These are phyloP conservation scores for Aspergillus quadrilineatus DNA, from an alignment of 2,329 filamentous ascomycete species.

Conservation along the genomic window DNA sequence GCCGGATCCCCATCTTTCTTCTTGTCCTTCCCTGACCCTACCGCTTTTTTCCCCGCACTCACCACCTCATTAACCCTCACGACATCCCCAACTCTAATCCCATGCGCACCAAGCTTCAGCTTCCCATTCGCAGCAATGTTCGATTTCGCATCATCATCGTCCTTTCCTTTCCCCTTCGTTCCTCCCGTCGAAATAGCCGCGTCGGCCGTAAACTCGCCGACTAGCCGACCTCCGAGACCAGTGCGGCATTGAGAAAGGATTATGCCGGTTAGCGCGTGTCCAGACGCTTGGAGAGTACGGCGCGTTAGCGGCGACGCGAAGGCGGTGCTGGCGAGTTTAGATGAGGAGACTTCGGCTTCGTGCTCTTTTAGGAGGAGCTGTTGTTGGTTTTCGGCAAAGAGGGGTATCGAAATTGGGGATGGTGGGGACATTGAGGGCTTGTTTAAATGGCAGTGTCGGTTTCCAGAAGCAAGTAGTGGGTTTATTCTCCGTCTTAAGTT, in stretches of 20 bases:
- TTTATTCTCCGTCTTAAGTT: neutral
- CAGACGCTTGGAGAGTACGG: slow-evolving; percentile 44
- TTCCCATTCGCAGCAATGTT: slow-evolving; percentile 24
- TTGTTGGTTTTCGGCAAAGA: slow-evolving; percentile 45
- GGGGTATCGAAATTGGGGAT: slow-evolving; percentile 36
- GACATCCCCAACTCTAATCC: slow-evolving; percentile 50
- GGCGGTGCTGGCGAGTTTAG: slow-evolving; percentile 41
- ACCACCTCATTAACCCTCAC: slow-evolving; percentile 45
- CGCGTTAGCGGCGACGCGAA: slow-evolving; percentile 44
- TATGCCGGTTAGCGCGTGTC: slow-evolving; percentile 52
- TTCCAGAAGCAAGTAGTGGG: neutral
- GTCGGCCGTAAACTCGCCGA: slow-evolving; percentile 75
- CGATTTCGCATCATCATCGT: neutral
- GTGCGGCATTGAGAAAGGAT: slow-evolving; percentile 74
- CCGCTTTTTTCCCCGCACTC: slow-evolving; percentile 21
- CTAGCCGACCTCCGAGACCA: slow-evolving; percentile 84
- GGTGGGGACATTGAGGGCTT: slow-evolving; percentile 6
- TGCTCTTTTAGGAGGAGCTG: slow-evolving; percentile 45
- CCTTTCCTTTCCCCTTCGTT: slow-evolving; percentile 14
- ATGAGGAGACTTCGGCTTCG: slow-evolving; percentile 46
- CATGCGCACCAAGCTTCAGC: slow-evolving; percentile 45
- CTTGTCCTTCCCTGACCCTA: slow-evolving; percentile 24
- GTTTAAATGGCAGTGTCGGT: neutral
- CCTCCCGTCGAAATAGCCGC: slow-evolving; percentile 58
- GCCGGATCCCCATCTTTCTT: slow-evolving; percentile 31